Evolutionary conservation across 352 stramenopile genomes (phyloP).

Genomic region (Thraustochytrium striatum): DNA sequence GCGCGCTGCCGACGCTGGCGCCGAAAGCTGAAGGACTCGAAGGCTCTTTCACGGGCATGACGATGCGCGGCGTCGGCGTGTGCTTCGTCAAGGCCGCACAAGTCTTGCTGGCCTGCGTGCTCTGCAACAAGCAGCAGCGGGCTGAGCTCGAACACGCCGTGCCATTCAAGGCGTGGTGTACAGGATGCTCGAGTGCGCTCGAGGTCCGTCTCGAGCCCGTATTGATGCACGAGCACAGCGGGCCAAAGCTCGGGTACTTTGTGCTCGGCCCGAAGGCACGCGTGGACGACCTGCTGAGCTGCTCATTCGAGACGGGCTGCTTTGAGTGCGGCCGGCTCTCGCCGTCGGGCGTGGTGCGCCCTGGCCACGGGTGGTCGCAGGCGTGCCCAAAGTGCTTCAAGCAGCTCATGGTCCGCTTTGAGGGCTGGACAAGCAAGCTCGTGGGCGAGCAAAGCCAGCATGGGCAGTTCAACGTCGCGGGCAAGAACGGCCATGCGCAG

Average conservation of each 20-base stretch:
- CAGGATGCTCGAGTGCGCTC: not conserved
- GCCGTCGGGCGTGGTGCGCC: not conserved
- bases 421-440: not conserved
- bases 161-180: slow-evolving; percentile 12
- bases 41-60: not conserved
- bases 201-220: slow-evolving; percentile 7
- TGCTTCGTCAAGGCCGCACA: not conserved
- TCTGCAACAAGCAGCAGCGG: not conserved
- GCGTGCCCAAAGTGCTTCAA: not conserved
- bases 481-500: not conserved
- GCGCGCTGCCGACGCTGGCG: not conserved
- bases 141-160: not conserved
- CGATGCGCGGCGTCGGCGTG: not conserved
- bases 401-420: slow-evolving; percentile 5
- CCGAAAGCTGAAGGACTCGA: not conserved
- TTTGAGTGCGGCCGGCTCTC: not conserved
- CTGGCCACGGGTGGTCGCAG: not conserved
- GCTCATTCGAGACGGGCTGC: not conserved
- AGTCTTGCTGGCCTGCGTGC: not conserved
- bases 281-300: not conserved
- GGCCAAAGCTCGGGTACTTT: not conserved
- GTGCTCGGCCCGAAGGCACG: not conserved
- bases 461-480: not conserved
- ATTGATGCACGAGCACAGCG: not conserved
- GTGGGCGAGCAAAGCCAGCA: not conserved